These are phyloP conservation scores for Aureobasidium namibiae DNA, from an alignment of 2,329 filamentous ascomycete genomes.

Conservation along the genomic window DNA sequence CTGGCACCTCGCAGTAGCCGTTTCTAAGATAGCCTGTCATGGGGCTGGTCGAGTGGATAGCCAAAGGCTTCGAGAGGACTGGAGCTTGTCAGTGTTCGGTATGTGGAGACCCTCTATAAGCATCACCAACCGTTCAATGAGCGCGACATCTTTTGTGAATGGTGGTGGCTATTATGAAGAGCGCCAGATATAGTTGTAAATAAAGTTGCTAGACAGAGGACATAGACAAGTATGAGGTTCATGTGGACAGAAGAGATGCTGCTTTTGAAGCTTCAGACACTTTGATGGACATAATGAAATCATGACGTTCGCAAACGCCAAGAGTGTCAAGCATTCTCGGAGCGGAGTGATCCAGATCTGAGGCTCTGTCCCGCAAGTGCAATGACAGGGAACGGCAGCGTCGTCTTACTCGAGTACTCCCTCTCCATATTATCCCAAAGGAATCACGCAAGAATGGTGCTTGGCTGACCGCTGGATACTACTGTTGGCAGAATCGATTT, in stretches of 20 bases:
- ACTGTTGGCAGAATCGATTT: background rate
- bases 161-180: conserved; percentile 15
- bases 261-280: background rate
- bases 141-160: conserved; percentile 25
- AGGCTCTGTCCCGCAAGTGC: background rate
- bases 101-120: too few relatives aligned
- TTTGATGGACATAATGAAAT: conserved; percentile 7
- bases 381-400: background rate
- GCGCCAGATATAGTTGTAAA: background rate
- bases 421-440: background rate
- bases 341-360: background rate
- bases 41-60: conserved; percentile 49
- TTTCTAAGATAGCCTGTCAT: conserved; percentile 54
- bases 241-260: background rate
- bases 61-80: conserved; percentile 53
- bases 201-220: background rate
- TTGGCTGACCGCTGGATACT: background rate
- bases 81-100: background rate
- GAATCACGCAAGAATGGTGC: background rate
- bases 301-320: conserved; percentile 2
- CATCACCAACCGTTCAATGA: conserved; percentile 24
- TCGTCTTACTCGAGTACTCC: too few relatives aligned
- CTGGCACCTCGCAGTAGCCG: conserved; percentile 51
- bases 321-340: conserved; percentile 2
- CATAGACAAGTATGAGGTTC: background rate